phyloP scores from a whole-genome alignment of 805 yeast genomes.

The Kazachstania martiniae region DNA sequence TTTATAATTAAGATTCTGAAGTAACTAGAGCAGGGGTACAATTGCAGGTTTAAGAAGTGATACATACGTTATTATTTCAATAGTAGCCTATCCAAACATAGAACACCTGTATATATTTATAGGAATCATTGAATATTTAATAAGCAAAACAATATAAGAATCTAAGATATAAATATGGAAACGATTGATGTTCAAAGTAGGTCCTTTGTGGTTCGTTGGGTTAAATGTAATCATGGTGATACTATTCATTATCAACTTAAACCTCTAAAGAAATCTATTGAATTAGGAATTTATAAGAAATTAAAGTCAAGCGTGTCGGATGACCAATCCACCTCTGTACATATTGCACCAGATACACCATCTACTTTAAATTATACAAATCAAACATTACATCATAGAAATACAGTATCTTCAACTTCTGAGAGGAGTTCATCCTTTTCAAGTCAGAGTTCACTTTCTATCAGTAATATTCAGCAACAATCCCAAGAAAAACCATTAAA shows the following conservation, averaged over 20 bases:
- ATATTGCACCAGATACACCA: conserved; percentile 25
- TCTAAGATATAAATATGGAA: conserved; percentile 48
- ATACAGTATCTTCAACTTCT: conserved; percentile 9
- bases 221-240: conserved; percentile 58
- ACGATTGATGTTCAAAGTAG: conserved; percentile 83
- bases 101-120: too few relatives aligned
- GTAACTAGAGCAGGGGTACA: too few relatives aligned
- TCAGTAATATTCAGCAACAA: conserved; percentile 25
- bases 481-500: conserved; percentile 36
- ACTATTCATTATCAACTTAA: conserved; percentile 68
- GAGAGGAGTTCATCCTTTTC: conserved; percentile 1
- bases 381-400: conserved; percentile 12
- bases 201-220: conserved; percentile 87
- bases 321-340: conserved; percentile 14
- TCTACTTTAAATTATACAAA: conserved; percentile 19
- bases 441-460: conserved; percentile 2
- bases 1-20: too few relatives aligned
- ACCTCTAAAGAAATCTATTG: conserved; percentile 59
- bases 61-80: too few relatives aligned
- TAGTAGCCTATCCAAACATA: too few relatives aligned
- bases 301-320: conserved; percentile 16
- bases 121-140: too few relatives aligned
- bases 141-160: not conserved
- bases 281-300: conserved; percentile 28
- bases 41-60: too few relatives aligned